Evolutionary conservation across 805 yeast genomes (phyloP).

Genomic region (Lipomyces yamanashiensis): DNA sequence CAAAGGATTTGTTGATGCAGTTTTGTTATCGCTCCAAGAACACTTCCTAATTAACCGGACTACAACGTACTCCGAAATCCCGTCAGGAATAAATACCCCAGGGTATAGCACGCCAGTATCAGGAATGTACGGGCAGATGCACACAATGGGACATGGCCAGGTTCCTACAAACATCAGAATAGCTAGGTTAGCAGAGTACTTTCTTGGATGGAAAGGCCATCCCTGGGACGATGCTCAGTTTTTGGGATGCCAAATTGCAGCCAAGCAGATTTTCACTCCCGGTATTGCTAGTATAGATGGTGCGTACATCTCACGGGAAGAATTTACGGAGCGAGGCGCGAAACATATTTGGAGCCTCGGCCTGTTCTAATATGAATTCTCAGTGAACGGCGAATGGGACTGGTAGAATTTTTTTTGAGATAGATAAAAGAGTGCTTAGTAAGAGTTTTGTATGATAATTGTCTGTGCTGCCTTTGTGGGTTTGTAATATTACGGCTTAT

Average conservation of each 20-base stretch:
- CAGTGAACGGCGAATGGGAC: neutral
- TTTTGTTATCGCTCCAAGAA: conserved; percentile 61
- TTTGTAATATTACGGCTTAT: neutral
- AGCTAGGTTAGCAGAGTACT: conserved; percentile 83
- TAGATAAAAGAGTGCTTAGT: neutral
- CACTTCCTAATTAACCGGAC: conserved; percentile 56
- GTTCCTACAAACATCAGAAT: conserved; percentile 76
- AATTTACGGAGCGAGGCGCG: conserved; percentile 81
- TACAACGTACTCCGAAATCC: conserved; percentile 46
- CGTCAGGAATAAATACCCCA: conserved; percentile 45
- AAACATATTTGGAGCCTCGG: conserved; percentile 72
- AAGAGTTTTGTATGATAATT: neutral
- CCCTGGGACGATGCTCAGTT: conserved; percentile 80
- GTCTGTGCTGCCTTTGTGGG: neutral
- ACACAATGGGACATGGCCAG: conserved; percentile 54
- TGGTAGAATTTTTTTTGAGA: neutral
- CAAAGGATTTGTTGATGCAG: conserved; percentile 73
- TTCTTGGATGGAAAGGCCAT: conserved; percentile 87
- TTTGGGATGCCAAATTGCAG: conserved; percentile 84
- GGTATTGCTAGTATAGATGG: conserved; percentile 64
- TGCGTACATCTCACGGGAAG: conserved; percentile 65
- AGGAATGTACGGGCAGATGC: conserved; percentile 19
- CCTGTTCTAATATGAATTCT: conserved; percentile 19
- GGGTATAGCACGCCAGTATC: conserved; percentile 46
- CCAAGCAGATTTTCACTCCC: conserved; percentile 76